Conservation (phyloP, 2,329 filamentous ascomycete species). For the Sclerotinia minor region DNA sequence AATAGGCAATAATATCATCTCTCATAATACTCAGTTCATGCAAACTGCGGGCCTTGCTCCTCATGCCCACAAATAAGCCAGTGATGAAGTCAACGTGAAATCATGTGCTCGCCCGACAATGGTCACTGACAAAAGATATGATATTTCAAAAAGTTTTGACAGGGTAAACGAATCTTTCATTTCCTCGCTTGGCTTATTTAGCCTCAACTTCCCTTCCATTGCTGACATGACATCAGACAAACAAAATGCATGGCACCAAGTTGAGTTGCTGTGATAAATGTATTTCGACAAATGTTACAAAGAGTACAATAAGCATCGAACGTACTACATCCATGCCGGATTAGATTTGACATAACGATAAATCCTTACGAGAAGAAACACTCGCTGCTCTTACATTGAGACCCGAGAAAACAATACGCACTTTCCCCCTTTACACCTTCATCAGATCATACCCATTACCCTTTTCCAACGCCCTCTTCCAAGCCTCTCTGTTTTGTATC, state of each 20-base stretch:
- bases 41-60: not conserved
- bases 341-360: not conserved
- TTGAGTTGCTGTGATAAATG: too few relatives aligned
- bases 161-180: too few relatives aligned
- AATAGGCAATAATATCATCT: too few relatives aligned
- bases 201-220: too few relatives aligned
- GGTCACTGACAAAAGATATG: not conserved
- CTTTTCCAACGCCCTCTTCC: conserved; percentile 41
- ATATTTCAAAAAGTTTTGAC: too few relatives aligned
- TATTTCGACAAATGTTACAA: not conserved
- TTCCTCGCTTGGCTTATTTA: too few relatives aligned
- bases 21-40: too few relatives aligned
- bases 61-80: too few relatives aligned
- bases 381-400: not conserved
- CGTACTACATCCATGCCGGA: not conserved
- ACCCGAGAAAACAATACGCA: not conserved
- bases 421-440: not conserved
- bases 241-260: not conserved
- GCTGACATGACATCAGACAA: not conserved
- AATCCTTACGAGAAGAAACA: not conserved
- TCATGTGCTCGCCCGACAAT: not conserved
- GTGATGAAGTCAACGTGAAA: not conserved
- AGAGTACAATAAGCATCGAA: not conserved
- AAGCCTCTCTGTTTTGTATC: conserved; percentile 38
- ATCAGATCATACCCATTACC: conserved; percentile 41